Percentiles rank a stretch among this genome's conserved stretches.
Conservation (phyloP, 345 rosid species). For the Arabidopsis suecica region DNA sequence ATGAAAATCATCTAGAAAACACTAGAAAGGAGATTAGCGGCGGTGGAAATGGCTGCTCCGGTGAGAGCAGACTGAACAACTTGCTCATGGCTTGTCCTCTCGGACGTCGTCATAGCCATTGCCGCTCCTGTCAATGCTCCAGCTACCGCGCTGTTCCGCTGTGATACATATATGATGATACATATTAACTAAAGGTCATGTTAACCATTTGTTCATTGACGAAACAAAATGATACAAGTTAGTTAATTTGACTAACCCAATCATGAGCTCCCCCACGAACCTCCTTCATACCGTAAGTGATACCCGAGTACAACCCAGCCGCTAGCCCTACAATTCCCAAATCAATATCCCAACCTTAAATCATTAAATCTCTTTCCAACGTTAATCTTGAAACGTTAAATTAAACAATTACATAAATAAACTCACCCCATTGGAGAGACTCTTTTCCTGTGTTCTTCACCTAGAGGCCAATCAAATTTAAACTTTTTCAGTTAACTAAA, state of each 20-base stretch:
- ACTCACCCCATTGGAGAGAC: constrained; percentile 91
- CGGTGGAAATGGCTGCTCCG: constrained; percentile 88
- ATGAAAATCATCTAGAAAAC: constrained; percentile 51
- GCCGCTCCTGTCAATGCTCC: constrained; percentile 94
- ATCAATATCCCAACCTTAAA: background rate
- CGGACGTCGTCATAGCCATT: constrained; percentile 68
- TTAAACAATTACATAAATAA: background rate
- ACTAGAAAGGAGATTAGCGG: constrained; percentile 80
- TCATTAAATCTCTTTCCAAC: background rate
- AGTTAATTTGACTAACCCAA: constrained; percentile 61
- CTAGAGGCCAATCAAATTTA: constrained; percentile 47
- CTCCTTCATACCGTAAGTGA: constrained; percentile 84
- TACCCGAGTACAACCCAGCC: constrained; percentile 88
- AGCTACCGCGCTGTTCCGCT: constrained; percentile 91
- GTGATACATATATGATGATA: constrained; percentile 14
- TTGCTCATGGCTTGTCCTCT: constrained; percentile 74
- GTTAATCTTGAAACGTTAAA: background rate
- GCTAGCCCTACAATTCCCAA: constrained; percentile 65
- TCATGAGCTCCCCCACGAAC: constrained; percentile 86
- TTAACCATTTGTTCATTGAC: background rate
- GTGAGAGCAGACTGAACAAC: constrained; percentile 86
- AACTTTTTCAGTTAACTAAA: background rate
- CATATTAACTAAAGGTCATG: background rate
- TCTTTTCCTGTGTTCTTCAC: constrained; percentile 92
- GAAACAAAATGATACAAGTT: background rate